These are phyloP conservation scores for Teratosphaeria pseudoeucalypti DNA, from an alignment of 2,329 filamentous ascomycete genomes.

Conservation along the genomic window DNA sequence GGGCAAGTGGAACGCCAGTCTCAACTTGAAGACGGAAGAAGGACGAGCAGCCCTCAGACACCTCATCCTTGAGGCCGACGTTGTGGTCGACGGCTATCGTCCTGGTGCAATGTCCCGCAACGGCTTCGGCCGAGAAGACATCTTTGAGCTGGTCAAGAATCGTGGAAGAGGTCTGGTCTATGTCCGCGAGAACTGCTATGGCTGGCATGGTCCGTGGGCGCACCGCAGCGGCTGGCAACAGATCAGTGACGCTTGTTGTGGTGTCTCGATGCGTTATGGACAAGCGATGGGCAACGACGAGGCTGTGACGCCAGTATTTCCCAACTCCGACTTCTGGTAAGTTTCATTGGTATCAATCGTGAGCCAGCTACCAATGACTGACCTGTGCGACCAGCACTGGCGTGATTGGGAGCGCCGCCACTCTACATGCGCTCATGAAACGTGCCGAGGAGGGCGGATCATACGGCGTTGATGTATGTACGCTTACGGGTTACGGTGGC, in stretches of 20 bases:
- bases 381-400: slow-evolving; percentile 9
- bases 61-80: slow-evolving; percentile 40
- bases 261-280: slow-evolving; percentile 30
- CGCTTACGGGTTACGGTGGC: neutral
- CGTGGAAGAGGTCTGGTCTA: slow-evolving; percentile 37
- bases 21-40: slow-evolving; percentile 33
- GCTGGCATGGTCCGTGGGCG: slow-evolving; percentile 40
- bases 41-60: slow-evolving; percentile 30
- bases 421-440: slow-evolving; percentile 15
- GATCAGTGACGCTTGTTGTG: slow-evolving; percentile 37
- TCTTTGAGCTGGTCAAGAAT: slow-evolving; percentile 33
- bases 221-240: slow-evolving; percentile 44
- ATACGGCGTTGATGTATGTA: slow-evolving; percentile 13
- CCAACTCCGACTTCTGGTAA: slow-evolving; percentile 16
- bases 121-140: slow-evolving; percentile 32
- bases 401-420: slow-evolving; percentile 10
- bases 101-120: slow-evolving; percentile 39
- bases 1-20: slow-evolving; percentile 39
- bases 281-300: slow-evolving; percentile 23
- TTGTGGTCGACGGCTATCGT: slow-evolving; percentile 42
- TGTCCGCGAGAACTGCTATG: slow-evolving; percentile 45
- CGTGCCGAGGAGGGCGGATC: slow-evolving; percentile 17
- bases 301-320: slow-evolving; percentile 16
- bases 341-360: slow-evolving; percentile 6
- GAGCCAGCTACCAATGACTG: neutral